Percentiles rank a stretch among this genome's conserved stretches.
Conservation (phyloP, 495 filamentous ascomycete genomes). For the Neurospora sp. region DNA sequence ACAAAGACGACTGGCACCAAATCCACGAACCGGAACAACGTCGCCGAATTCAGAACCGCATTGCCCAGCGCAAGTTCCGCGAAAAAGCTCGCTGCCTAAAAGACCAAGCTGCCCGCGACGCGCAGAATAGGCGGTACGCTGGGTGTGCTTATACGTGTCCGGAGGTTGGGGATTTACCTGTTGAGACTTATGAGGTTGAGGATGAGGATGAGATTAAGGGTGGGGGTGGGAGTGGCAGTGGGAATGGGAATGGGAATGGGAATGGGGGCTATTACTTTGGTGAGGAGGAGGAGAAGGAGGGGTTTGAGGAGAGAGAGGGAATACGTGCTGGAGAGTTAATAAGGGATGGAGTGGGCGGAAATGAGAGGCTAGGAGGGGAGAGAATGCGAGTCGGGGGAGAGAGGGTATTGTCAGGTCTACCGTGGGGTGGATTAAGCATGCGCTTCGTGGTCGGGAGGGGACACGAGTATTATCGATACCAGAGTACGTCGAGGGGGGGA, state of each 20-base stretch:
- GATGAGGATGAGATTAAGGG: too few species aligned
- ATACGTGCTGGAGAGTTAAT: too few species aligned
- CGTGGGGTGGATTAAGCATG: constrained; percentile 54
- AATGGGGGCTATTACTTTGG: neutral
- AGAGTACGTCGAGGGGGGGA: neutral
- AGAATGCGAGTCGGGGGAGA: neutral
- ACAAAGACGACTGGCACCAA: constrained; percentile 46
- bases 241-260: too few species aligned
- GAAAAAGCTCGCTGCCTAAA: constrained; percentile 49
- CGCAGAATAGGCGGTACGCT: constrained; percentile 45
- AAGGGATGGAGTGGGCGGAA: too few species aligned
- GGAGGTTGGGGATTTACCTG: constrained; percentile 32
- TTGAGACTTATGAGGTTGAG: constrained; percentile 22
- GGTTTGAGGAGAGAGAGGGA: too few species aligned
- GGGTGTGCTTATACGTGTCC: constrained; percentile 46
- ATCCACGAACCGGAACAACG: constrained; percentile 50
- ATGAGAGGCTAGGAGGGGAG: too few species aligned
- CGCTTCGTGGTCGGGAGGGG: constrained; percentile 43
- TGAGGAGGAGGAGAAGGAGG: neutral
- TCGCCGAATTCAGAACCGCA: constrained; percentile 50
- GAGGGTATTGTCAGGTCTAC: constrained; percentile 41
- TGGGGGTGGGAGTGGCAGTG: too few species aligned
- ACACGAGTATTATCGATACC: constrained; percentile 15
- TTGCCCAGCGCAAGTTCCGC: constrained; percentile 52
- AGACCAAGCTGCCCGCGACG: constrained; percentile 46